Evolutionary conservation across 192 early-diverging fungal genomes (phyloP).

Genomic region (Mortierella hygrophila): DNA sequence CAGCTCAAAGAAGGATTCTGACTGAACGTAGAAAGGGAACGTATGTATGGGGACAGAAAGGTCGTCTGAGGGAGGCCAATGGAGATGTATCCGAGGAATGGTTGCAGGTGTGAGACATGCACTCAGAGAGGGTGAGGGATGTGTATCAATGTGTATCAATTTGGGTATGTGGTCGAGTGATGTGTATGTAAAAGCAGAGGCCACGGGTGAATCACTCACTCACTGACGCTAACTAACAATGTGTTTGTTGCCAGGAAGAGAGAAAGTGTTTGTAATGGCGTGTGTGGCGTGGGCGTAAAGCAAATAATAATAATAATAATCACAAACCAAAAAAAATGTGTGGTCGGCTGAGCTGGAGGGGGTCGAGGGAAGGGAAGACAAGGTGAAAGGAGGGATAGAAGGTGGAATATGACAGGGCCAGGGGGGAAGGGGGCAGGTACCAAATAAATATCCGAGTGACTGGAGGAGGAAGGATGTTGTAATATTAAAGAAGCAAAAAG

Average conservation of each 20-base stretch:
- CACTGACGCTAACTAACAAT: not conserved
- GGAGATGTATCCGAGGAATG: not conserved
- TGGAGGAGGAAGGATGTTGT: not conserved
- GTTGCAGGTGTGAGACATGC: not conserved
- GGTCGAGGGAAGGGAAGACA: too few relatives aligned
- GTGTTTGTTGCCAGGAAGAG: too few relatives aligned
- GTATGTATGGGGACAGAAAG: not conserved
- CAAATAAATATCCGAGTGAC: not conserved
- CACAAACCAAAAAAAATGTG: not conserved
- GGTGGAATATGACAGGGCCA: not conserved
- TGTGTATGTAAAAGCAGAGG: not conserved
- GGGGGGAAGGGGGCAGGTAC: not conserved
- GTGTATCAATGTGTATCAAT: too few relatives aligned
- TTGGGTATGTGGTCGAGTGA: too few relatives aligned
- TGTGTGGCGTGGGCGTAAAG: not conserved
- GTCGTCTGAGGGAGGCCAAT: not conserved
- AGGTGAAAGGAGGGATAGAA: not conserved
- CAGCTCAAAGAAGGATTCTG: not conserved
- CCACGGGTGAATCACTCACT: not conserved
- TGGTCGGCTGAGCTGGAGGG: not conserved
- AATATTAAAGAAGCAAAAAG: not conserved
- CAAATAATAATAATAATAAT: not conserved
- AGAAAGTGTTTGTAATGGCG: not conserved
- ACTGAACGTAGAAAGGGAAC: not conserved
- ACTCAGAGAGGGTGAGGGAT: not conserved